Conservation (phyloP, 805 yeast genomes). For the Yarrowia keelungensis region DNA sequence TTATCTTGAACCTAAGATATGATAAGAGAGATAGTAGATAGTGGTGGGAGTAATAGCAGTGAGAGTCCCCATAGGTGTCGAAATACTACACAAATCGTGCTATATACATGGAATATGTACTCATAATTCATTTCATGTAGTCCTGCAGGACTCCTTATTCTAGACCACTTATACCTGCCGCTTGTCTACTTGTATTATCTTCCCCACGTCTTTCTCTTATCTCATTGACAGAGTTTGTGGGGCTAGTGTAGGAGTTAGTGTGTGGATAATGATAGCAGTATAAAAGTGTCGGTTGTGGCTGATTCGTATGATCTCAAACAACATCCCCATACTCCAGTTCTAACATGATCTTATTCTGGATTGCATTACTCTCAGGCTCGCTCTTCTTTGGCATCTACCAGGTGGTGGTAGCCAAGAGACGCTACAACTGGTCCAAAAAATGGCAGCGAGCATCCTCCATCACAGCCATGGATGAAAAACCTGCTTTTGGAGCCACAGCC, state of each 20-base stretch:
- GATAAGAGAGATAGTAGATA: slow-evolving; percentile 14
- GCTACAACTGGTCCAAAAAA: slow-evolving; percentile 34
- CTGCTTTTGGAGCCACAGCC: slow-evolving; percentile 4
- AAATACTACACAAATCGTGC: neutral
- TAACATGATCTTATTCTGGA: slow-evolving; percentile 4
- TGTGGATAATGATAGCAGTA: slow-evolving; percentile 6
- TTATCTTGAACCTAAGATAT: slow-evolving; percentile 29
- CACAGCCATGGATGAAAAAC: slow-evolving; percentile 25
- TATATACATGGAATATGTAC: neutral
- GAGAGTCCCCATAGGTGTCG: no score
- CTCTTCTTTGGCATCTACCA: slow-evolving; percentile 2
- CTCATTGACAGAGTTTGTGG: slow-evolving; percentile 24
- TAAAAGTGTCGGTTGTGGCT: slow-evolving; percentile 14
- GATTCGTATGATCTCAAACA: neutral
- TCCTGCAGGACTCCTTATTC: no score
- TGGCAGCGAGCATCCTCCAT: slow-evolving; percentile 26
- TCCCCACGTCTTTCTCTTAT: slow-evolving; percentile 27
- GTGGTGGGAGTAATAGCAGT: no score
- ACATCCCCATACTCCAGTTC: neutral
- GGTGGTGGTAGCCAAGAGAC: neutral
- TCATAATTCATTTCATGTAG: no score
- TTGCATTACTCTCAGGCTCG: slow-evolving; percentile 1
- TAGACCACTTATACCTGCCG: no score
- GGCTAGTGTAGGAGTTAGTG: slow-evolving; percentile 9
- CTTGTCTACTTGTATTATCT: neutral